Conservation (phyloP, 495 filamentous ascomycete species). For the Penicillium lagena region DNA sequence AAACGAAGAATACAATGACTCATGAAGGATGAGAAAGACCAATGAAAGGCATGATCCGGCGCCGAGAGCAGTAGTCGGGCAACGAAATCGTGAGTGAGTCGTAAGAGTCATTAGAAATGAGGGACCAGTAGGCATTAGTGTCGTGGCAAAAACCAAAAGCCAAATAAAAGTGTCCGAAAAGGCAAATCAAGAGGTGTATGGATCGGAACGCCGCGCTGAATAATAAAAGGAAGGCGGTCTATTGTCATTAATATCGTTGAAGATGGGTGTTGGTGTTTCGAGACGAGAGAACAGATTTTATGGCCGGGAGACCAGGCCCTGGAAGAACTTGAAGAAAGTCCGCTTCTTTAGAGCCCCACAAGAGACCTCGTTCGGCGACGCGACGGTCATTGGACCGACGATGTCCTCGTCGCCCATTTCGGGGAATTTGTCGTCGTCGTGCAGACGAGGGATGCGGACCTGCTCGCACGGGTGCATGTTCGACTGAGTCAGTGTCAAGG, state of each 20-base stretch:
- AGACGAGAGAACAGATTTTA: constrained; percentile 10
- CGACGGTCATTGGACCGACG: constrained; percentile 76
- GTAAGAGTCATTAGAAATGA: constrained; percentile 24
- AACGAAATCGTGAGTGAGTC: constrained; percentile 16
- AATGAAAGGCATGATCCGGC: constrained; percentile 28
- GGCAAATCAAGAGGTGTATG: constrained; percentile 12
- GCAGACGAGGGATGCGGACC: constrained; percentile 56
- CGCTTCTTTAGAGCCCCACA: constrained; percentile 33
- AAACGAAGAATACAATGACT: constrained; percentile 3
- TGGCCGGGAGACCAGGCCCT: constrained; percentile 33
- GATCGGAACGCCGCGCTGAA: constrained; percentile 8
- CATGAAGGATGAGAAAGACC: constrained; percentile 11
- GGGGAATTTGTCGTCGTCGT: constrained; percentile 75
- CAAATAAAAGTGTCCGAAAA: constrained; percentile 4
- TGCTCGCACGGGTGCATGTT: constrained; percentile 36
- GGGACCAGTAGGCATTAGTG: no score
- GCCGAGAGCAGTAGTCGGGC: constrained; percentile 38
- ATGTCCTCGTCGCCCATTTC: constrained; percentile 84
- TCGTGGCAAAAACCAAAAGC: constrained; percentile 1
- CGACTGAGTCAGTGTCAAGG: constrained; percentile 37
- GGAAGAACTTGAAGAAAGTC: constrained; percentile 42
- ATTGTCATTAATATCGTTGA: constrained; percentile 22
- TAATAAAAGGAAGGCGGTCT: neutral
- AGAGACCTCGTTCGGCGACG: constrained; percentile 23
- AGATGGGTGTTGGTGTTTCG: neutral